These are phyloP conservation scores for Hypoxylon fuscum DNA, from an alignment of 495 filamentous ascomycete species.

Conservation along the genomic window DNA sequence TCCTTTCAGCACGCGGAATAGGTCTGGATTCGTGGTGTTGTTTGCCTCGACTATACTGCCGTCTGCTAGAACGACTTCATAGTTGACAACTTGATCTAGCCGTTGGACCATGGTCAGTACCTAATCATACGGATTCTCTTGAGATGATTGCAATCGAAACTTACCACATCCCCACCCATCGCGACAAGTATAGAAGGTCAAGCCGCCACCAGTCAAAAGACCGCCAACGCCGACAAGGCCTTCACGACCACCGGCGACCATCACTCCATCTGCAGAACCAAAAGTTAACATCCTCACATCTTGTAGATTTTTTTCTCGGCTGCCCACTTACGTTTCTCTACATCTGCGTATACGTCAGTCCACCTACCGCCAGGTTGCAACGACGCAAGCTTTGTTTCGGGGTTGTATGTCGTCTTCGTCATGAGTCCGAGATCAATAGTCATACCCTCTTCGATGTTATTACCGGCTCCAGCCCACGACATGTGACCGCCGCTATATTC, in stretches of 20 bases:
- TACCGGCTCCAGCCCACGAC: conserved; percentile 53
- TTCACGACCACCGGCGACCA: conserved; percentile 65
- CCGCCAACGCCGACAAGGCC: conserved; percentile 66
- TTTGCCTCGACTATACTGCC: conserved; percentile 58
- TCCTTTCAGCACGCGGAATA: conserved; percentile 62
- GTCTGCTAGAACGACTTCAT: conserved; percentile 58
- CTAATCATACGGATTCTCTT: conserved; percentile 47
- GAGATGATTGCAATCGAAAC: not conserved
- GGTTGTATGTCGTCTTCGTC: conserved; percentile 48
- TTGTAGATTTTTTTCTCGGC: too few relatives aligned
- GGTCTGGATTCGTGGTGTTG: conserved; percentile 49
- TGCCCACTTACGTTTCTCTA: conserved; percentile 50
- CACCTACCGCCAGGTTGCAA: conserved; percentile 57
- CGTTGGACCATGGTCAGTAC: conserved; percentile 48
- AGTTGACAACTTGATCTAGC: conserved; percentile 55
- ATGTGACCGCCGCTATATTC: conserved; percentile 62
- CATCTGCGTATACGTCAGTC: conserved; percentile 45
- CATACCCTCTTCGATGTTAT: conserved; percentile 62
- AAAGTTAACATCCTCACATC: too few relatives aligned
- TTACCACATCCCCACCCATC: conserved; percentile 59
- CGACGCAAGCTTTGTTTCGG: conserved; percentile 47
- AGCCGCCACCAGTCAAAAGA: conserved; percentile 65
- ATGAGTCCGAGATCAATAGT: conserved; percentile 63
- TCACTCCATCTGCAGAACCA: conserved; percentile 46
- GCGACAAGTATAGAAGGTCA: conserved; percentile 60